phyloP scores from a whole-genome alignment of 2,329 filamentous ascomycete species.

The Escovopsis sp. region DNA sequence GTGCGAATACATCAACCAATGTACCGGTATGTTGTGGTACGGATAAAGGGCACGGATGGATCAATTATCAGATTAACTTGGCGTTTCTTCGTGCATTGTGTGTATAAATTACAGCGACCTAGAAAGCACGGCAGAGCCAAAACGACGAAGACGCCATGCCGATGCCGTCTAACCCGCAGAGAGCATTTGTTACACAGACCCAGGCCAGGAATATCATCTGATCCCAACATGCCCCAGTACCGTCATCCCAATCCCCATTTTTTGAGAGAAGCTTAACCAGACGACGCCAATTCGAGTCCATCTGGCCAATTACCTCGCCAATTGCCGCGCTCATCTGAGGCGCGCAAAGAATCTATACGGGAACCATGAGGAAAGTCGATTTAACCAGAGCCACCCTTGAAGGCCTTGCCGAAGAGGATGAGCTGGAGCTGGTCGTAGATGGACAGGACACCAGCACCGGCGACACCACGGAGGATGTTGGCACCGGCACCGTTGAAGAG shows the following conservation, averaged over 20 bases:
- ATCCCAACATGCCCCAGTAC: slow-evolving; percentile 29
- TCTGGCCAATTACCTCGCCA: slow-evolving; percentile 14
- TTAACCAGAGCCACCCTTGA: slow-evolving; percentile 54
- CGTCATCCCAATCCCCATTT: slow-evolving; percentile 32
- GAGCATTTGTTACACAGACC: slow-evolving; percentile 26
- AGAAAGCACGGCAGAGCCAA: slow-evolving; percentile 32
- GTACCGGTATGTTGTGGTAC: too few species aligned
- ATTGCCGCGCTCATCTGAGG: slow-evolving; percentile 15
- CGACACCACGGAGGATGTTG: slow-evolving; percentile 99
- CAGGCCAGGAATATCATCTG: slow-evolving; percentile 21
- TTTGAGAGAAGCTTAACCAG: slow-evolving; percentile 20
- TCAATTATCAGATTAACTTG: too few species aligned
- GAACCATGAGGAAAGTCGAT: slow-evolving; percentile 18
- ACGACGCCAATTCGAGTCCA: slow-evolving; percentile 23
- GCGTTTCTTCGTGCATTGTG: slow-evolving; percentile 16
- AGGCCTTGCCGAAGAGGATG: slow-evolving; percentile 99
- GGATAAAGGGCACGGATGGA: too few species aligned
- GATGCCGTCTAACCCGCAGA: slow-evolving; percentile 35
- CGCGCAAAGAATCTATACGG: slow-evolving; percentile 27
- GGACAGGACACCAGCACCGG: slow-evolving; percentile 99
- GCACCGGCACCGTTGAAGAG: slow-evolving; percentile 99
- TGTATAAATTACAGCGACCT: slow-evolving; percentile 50
- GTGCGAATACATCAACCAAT: too few species aligned
- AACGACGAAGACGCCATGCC: slow-evolving; percentile 31
- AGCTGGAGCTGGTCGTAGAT: slow-evolving; percentile 99